These are phyloP conservation scores for Rhizomucor pusillus DNA, from an alignment of 371 early-diverging fungal genomes.

Conservation along the genomic window DNA sequence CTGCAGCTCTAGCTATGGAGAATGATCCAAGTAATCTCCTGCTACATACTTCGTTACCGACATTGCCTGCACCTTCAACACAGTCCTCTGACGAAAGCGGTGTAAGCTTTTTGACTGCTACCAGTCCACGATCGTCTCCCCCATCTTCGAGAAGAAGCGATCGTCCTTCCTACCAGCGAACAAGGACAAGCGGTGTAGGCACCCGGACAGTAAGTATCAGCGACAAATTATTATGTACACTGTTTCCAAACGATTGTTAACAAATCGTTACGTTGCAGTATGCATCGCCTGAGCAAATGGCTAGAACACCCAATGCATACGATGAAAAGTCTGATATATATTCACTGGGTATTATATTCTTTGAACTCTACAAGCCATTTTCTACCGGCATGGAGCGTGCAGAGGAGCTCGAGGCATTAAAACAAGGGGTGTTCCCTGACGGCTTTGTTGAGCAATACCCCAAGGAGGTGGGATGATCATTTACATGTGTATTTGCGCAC, in stretches of 20 bases:
- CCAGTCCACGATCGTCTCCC: too few species aligned
- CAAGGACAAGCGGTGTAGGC: constrained; percentile 64
- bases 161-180: constrained; percentile 3
- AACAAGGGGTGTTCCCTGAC: constrained; percentile 68
- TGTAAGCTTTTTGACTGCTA: too few species aligned
- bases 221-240: background rate
- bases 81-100: constrained; percentile 1
- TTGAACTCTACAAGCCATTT: constrained; percentile 70
- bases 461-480: constrained; percentile 50
- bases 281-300: constrained; percentile 94
- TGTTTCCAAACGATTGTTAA: background rate
- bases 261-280: constrained; percentile 45
- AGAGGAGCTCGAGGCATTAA: constrained; percentile 55
- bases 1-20: constrained; percentile 45
- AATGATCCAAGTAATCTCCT: background rate
- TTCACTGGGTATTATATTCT: constrained; percentile 69
- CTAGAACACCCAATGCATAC: constrained; percentile 38
- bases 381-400: constrained; percentile 70
- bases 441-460: constrained; percentile 77
- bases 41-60: background rate
- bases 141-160: background rate
- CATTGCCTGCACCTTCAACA: background rate
- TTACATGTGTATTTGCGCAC: background rate
- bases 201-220: constrained; percentile 60
- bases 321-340: constrained; percentile 72